A percentile compares a stretch with the other conserved stretches of the same genome.
Conservation (phyloP, 2,329 filamentous ascomycete genomes). For the Thielaviopsis populi region DNA sequence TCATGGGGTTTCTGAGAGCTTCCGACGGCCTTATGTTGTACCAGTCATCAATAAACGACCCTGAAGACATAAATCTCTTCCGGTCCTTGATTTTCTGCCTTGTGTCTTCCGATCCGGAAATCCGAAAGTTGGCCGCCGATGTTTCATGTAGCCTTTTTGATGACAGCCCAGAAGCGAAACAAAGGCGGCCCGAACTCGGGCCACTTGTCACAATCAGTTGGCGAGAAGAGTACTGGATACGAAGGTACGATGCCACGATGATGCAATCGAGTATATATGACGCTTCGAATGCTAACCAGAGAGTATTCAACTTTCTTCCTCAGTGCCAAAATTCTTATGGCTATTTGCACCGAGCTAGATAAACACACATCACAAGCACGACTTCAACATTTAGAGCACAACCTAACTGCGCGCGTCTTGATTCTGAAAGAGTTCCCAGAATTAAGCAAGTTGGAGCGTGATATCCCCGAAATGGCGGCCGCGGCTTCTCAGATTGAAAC, state of each 20-base stretch:
- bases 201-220: slow-evolving; percentile 27
- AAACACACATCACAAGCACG: slow-evolving; percentile 13
- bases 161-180: slow-evolving; percentile 24
- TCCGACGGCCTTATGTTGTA: slow-evolving; percentile 23
- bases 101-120: slow-evolving; percentile 34
- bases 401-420: slow-evolving; percentile 39
- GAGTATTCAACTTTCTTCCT: neutral
- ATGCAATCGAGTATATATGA: neutral
- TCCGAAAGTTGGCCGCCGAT: slow-evolving; percentile 33
- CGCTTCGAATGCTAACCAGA: neutral
- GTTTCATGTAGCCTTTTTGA: slow-evolving; percentile 36
- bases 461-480: slow-evolving; percentile 38
- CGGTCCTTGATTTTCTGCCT: slow-evolving; percentile 38
- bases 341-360: slow-evolving; percentile 13
- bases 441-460: slow-evolving; percentile 34
- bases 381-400: slow-evolving; percentile 27
- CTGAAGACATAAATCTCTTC: slow-evolving; percentile 11
- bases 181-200: slow-evolving; percentile 25
- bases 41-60: slow-evolving; percentile 19
- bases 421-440: slow-evolving; percentile 28
- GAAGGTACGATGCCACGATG: slow-evolving; percentile 30
- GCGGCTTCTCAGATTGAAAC: slow-evolving; percentile 45
- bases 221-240: slow-evolving; percentile 35
- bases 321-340: slow-evolving; percentile 12
- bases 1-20: slow-evolving; percentile 42